These are phyloP conservation scores for Geotrichum armillariae DNA, from an alignment of 1,139 yeast genomes.

Conservation along the genomic window DNA sequence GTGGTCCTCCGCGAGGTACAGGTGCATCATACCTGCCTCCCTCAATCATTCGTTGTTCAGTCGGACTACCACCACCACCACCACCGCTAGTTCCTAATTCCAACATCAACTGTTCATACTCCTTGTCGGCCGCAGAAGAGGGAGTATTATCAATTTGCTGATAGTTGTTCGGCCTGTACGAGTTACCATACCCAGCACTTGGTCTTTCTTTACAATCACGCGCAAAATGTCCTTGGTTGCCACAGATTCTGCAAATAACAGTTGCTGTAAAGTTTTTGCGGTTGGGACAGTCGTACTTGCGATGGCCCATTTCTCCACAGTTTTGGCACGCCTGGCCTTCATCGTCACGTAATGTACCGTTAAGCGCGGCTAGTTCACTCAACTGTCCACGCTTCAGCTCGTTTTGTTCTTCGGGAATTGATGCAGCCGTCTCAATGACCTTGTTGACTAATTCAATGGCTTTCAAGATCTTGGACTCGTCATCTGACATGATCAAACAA, in stretches of 20 bases:
- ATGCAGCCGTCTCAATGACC: constrained; percentile 75
- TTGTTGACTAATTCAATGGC: constrained; percentile 77
- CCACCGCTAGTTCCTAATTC: constrained; percentile 46
- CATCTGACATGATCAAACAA: constrained; percentile 82
- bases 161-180: constrained; percentile 25
- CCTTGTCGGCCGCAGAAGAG: constrained; percentile 43
- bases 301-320: constrained; percentile 65
- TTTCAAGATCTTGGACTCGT: constrained; percentile 70
- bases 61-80: constrained; percentile 16
- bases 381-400: constrained; percentile 88
- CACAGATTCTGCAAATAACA: constrained; percentile 76
- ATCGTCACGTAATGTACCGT: constrained; percentile 89
- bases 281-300: constrained; percentile 60
- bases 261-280: constrained; percentile 53
- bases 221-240: constrained; percentile 81
- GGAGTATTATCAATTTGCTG: constrained; percentile 23
- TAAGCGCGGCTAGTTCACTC: constrained; percentile 86
- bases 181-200: constrained; percentile 25
- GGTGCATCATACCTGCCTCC: constrained; percentile 17
- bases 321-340: constrained; percentile 64
- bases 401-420: constrained; percentile 91
- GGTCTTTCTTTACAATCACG: constrained; percentile 67
- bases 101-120: constrained; percentile 52
- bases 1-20: constrained; percentile 13
- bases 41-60: constrained; percentile 19